Percentiles rank a stretch among this genome's conserved stretches.
phyloP scores from a whole-genome alignment of 2,329 filamentous ascomycete genomes.

The Neodidymelliopsis sp. region DNA sequence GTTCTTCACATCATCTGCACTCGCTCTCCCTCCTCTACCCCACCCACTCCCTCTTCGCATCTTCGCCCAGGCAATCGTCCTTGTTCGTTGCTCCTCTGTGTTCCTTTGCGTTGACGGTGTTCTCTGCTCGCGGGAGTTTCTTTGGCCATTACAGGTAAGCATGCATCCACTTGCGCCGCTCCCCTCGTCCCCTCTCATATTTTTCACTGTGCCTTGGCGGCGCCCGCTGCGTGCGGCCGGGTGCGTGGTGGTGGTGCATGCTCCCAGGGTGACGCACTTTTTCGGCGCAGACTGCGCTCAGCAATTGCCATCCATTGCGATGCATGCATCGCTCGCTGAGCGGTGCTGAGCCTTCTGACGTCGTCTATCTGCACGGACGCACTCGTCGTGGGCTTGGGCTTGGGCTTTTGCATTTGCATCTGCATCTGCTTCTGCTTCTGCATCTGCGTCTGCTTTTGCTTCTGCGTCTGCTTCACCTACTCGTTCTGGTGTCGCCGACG shows the following conservation, averaged over 20 bases:
- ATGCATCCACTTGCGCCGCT: too few species aligned
- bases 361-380: conserved; percentile 30
- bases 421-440: too few species aligned
- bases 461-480: conserved; percentile 12
- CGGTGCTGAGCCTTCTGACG: conserved; percentile 27
- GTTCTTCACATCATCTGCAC: conserved; percentile 23
- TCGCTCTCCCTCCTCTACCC: conserved; percentile 33
- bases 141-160: conserved; percentile 22
- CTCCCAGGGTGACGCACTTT: conserved; percentile 19
- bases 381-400: too few species aligned
- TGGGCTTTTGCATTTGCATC: too few species aligned
- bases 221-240: conserved; percentile 17
- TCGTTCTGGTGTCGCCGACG: conserved; percentile 5
- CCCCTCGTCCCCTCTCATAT: conserved; percentile 19
- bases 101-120: conserved; percentile 45
- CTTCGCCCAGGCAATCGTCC: conserved; percentile 21
- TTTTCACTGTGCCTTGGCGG: conserved; percentile 39
- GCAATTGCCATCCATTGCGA: conserved; percentile 11
- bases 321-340: conserved; percentile 14
- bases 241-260: conserved; percentile 13
- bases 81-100: conserved; percentile 22
- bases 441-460: too few species aligned
- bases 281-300: conserved; percentile 15
- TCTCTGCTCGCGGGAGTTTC: conserved; percentile 28
- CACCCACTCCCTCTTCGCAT: conserved; percentile 35